Percentiles rank a stretch among this genome's conserved stretches.
Evolutionary conservation across 805 yeast genomes (phyloP).

Genomic region (Yueomyces sp.): DNA sequence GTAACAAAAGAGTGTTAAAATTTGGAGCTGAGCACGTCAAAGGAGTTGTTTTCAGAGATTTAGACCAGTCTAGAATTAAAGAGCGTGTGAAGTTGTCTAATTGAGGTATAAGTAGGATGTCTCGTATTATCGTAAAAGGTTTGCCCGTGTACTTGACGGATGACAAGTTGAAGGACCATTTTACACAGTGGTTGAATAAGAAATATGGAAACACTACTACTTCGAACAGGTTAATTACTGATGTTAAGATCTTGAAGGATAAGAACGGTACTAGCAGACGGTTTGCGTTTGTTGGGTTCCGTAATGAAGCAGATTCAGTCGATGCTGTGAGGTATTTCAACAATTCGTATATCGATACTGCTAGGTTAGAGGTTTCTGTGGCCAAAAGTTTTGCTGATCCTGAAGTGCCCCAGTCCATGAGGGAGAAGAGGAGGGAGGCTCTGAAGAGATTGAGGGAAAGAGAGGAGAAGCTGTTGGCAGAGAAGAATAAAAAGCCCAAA

Average conservation of each 20-base stretch:
- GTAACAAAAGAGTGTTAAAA: no score
- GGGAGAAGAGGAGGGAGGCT: slow-evolving; percentile 40
- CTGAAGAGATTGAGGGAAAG: slow-evolving; percentile 31
- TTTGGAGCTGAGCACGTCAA: no score
- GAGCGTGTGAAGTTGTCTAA: no score
- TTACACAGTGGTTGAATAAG: slow-evolving; percentile 26
- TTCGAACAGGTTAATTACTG: slow-evolving; percentile 56
- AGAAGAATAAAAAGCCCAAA: slow-evolving; percentile 27
- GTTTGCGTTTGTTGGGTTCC: slow-evolving; percentile 87
- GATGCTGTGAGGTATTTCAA: slow-evolving; percentile 66
- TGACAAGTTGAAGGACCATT: slow-evolving; percentile 55
- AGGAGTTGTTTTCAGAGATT: no score
- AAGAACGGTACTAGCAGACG: slow-evolving; percentile 78
- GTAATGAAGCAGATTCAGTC: slow-evolving; percentile 58
- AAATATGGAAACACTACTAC: slow-evolving; percentile 12
- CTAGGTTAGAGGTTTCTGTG: slow-evolving; percentile 60
- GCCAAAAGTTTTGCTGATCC: slow-evolving; percentile 87
- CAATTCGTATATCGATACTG: slow-evolving; percentile 69
- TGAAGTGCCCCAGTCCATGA: slow-evolving; percentile 54
- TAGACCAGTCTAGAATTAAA: no score
- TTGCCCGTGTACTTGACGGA: slow-evolving; percentile 71
- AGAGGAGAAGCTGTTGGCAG: slow-evolving; percentile 34
- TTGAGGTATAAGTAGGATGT: slow-evolving; percentile 28
- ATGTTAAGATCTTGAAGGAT: slow-evolving; percentile 72
- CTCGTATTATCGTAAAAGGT: slow-evolving; percentile 86